Evolutionary conservation across 1,284 basidiomycete genomes (phyloP), one percentile per base, ranked within the genome.

Genomic region (Peniophora sp.): DNA sequence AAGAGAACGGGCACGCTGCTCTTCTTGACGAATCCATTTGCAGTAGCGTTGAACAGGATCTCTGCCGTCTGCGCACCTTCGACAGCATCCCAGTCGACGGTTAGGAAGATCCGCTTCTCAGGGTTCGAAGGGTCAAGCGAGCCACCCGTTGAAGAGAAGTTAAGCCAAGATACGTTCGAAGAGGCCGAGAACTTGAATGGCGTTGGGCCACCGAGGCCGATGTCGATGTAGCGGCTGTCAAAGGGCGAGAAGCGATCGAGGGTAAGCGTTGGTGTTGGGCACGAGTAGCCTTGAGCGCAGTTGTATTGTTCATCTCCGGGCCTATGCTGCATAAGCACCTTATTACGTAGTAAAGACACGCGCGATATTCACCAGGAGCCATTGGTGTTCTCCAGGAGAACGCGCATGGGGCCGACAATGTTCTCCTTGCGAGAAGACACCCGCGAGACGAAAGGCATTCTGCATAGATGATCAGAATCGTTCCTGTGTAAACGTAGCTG

Each of bases 41-140:
- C 66, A 0, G 64, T 72, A 2, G 77, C 74, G 9, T 61, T 72
- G 58, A 85, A 73, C 0, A 67, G 72, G 55, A 85, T 65, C 3
- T 62, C 60, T 0, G 76, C 79, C 11, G 55, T 55, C 53, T 68
- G 70, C 2, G 61, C 58, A 0, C 74, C 77, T 1, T 67, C 59
- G 6, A 85, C 68, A 51, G 75, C 60, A 47, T 62, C 68, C 84
- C 85, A 88, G 61, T 88, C 77, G 12, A 85, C 78, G 14, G 70
- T 71, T 14, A 76, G 63, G 52, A 75, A 78, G 2, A 87, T 71
- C 3, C 83, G 72, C 44, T 73, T 64, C 58, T 85, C 83, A 2
- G 76, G 72, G 32, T 71, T 64, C 9, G 60, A 58, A 3, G 73
- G 64, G 1, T 75, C 76, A 22, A 86, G 71, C 18, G 70, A 74